Evolutionary conservation across 208 protist species (phyloP).

Genomic region (Naegleria gruberi): DNA sequence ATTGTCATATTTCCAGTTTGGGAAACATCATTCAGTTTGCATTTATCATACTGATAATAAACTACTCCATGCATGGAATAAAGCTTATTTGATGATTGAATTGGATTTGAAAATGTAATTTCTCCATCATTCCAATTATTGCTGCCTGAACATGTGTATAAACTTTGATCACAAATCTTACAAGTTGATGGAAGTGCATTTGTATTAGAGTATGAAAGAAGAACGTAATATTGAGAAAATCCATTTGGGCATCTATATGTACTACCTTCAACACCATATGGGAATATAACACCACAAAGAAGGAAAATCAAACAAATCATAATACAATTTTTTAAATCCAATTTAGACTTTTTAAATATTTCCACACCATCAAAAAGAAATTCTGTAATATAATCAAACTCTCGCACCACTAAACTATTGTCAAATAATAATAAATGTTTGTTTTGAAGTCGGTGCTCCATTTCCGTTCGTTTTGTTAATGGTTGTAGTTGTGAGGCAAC

Average conservation of each 20-base stretch:
- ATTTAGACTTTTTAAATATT: no score
- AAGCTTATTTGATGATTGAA: background rate
- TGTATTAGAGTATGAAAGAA: background rate
- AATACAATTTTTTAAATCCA: no score
- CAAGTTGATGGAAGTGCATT: background rate
- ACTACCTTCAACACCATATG: no score
- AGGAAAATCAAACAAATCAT: no score
- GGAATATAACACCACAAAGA: no score
- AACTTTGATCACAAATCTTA: background rate
- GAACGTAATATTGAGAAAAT: background rate
- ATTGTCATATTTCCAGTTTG: background rate
- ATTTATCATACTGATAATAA: background rate
- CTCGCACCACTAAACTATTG: no score
- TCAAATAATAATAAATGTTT: no score
- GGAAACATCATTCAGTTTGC: background rate
- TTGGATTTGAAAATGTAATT: background rate
- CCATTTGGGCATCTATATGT: background rate
- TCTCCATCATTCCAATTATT: background rate
- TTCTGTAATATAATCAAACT: no score
- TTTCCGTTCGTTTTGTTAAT: no score
- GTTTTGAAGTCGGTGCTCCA: no score
- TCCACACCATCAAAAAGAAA: no score
- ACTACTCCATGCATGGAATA: background rate
- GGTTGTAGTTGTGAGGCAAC: no score
- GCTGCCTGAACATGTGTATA: background rate